Conservation (phyloP, 192 early-diverging fungal genomes). For the Lobosporangium transversale region DNA sequence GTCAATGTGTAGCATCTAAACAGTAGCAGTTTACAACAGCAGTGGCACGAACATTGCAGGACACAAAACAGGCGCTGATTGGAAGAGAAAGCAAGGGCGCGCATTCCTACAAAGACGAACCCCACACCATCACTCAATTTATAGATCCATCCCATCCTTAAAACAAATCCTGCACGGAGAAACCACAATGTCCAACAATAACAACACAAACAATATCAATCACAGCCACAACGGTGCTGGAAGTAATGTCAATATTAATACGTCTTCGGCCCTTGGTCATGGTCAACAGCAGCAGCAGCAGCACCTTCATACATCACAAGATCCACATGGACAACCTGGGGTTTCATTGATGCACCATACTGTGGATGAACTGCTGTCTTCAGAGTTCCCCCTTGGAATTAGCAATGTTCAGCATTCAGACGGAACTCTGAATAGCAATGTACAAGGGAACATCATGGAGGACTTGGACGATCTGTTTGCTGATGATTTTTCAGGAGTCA, state of each 20-base stretch:
- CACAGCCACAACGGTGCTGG: background rate
- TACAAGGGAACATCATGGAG: conserved; percentile 38
- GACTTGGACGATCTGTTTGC: conserved; percentile 36
- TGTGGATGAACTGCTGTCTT: conserved; percentile 34
- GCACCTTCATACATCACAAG: conserved; percentile 8
- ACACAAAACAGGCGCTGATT: no score
- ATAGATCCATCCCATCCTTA: no score
- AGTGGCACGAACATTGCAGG: no score
- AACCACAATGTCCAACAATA: conserved; percentile 18
- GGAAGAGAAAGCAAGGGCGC: no score
- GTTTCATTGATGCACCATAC: conserved; percentile 33
- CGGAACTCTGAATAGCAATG: conserved; percentile 20
- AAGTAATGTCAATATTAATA: background rate
- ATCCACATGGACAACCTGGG: conserved; percentile 14
- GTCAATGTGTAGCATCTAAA: no score
- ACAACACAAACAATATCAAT: conserved; percentile 6
- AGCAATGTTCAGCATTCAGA: conserved; percentile 5
- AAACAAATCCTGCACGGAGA: no score
- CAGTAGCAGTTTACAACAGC: no score
- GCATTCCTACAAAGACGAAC: no score
- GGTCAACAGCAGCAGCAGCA: no score
- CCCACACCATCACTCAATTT: no score
- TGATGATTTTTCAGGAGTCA: conserved; percentile 24
- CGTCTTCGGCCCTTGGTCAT: no score
- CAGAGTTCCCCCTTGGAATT: conserved; percentile 35